These are phyloP conservation scores for Hymenoscyphus albidus DNA, from an alignment of 2,329 filamentous ascomycete species.

Conservation along the genomic window DNA sequence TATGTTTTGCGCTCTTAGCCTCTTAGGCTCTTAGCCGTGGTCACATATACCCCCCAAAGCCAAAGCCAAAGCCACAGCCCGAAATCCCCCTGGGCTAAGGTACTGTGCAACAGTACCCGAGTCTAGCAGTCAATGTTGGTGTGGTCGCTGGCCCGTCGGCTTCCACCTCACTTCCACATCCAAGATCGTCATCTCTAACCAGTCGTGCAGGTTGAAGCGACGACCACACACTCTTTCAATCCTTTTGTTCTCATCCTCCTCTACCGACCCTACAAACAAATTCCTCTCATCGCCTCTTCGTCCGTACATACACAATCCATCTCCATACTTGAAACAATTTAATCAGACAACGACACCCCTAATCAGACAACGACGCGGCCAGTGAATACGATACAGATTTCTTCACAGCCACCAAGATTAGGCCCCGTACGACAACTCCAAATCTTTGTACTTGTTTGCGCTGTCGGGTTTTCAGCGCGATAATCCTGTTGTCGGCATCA, in stretches of 20 bases:
- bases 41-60: not conserved
- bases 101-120: not conserved
- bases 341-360: not conserved
- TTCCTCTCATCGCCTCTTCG: not conserved
- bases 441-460: too few species aligned
- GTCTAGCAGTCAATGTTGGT: not conserved
- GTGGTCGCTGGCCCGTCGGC: not conserved
- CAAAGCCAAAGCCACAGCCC: not conserved
- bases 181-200: conserved; percentile 1
- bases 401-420: not conserved
- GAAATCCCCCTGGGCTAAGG: too few species aligned
- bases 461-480: not conserved
- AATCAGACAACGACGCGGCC: not conserved
- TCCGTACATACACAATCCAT: not conserved
- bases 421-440: not conserved
- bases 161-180: not conserved
- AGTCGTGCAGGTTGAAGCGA: not conserved
- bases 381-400: not conserved
- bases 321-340: conserved; percentile 2
- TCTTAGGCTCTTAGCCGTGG: not conserved
- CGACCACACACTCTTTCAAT: not conserved
- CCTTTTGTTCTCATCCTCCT: not conserved
- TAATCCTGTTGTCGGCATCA: not conserved
- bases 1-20: not conserved
- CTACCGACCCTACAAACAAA: not conserved